phyloP scores from a whole-genome alignment of 2,329 filamentous ascomycete species.

The Zasmidium angulare region DNA sequence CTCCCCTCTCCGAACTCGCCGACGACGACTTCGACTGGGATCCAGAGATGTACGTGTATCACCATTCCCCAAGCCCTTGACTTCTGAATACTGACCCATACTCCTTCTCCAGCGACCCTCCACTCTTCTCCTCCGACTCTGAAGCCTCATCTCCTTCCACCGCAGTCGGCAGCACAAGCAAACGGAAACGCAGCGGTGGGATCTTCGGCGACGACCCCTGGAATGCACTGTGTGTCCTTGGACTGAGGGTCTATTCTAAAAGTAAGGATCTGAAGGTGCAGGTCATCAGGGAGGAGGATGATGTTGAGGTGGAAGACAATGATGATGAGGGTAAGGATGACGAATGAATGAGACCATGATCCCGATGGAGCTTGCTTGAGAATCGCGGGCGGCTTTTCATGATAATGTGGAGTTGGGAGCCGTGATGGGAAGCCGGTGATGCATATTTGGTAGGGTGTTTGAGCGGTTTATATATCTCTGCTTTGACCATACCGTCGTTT shows the following conservation, averaged over 20 bases:
- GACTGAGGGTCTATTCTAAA: conserved; percentile 56
- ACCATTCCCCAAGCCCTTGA: background rate
- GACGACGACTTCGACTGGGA: conserved; percentile 37
- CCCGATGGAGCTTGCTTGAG: no score
- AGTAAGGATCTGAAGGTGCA: conserved; percentile 54
- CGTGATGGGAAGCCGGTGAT: no score
- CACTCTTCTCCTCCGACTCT: conserved; percentile 14
- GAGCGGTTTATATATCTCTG: no score
- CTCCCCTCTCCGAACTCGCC: conserved; percentile 25
- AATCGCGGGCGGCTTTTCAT: no score
- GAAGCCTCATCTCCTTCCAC: conserved; percentile 1
- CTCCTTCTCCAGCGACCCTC: conserved; percentile 19
- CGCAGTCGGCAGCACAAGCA: no score
- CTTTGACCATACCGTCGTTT: no score
- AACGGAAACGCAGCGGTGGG: conserved; percentile 24
- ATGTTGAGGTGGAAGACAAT: conserved; percentile 7
- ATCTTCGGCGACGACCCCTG: conserved; percentile 54
- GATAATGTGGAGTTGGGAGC: no score
- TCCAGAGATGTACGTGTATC: conserved; percentile 29
- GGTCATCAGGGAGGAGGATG: conserved; percentile 49
- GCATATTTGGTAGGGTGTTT: no score
- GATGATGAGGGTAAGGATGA: background rate
- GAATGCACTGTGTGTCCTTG: conserved; percentile 63
- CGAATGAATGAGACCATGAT: background rate
- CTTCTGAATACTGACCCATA: background rate